Base-by-base conservation (phyloP, 177 flowering plant genomes). In the Telopea speciosissima region DNA sequence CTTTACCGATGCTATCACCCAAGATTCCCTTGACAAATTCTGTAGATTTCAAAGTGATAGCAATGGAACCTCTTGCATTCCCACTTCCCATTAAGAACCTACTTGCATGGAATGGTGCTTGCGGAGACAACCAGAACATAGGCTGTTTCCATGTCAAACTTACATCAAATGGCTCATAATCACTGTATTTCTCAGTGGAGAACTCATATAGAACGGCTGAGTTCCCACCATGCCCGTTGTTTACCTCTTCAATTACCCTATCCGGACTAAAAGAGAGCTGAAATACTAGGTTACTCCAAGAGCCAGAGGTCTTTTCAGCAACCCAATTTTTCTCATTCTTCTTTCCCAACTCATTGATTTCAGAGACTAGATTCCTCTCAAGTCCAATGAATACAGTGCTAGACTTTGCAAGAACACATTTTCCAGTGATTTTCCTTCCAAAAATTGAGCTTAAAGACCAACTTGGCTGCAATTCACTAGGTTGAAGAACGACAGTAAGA, bases 61-160 rank as follows among this genome's bases (percentile, higher is more conserved):
- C 97, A 76, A 95, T 89, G 24, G 94, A 86, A 79, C 99, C 99
- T 75, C 96, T 90, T 83, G 90, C 97, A 81, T 92, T 92, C 72
- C 99, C 99, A 80, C 97, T 95, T 71, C 99, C 99, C 87, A 91
- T 88, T 70, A 92, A 79, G 75, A 88, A 95, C 79, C 99, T 86
- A 77, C 78, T 91, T 40, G 87, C 85, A 68, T 77, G 90, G 65
- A 92, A 81, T 31, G 97, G 99, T 73, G 96, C 86, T 73, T 81
- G 88, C 68, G 72, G 74, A 77, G 85, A 83, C 42, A 85, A 82
- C 99, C 99, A 95, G 68, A 72, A 66, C n/a, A 90, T 66, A 31
- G 99, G 97, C 72, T 71, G 63, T 76, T 90, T 92, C 97, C 99
- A 95, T 36, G 70, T 82, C 24, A 95, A 66, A 26, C 89, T 88